Percentiles rank a stretch among this genome's conserved stretches.
Conservation (phyloP, 2,329 filamentous ascomycete species). For the Fusarium sp. region DNA sequence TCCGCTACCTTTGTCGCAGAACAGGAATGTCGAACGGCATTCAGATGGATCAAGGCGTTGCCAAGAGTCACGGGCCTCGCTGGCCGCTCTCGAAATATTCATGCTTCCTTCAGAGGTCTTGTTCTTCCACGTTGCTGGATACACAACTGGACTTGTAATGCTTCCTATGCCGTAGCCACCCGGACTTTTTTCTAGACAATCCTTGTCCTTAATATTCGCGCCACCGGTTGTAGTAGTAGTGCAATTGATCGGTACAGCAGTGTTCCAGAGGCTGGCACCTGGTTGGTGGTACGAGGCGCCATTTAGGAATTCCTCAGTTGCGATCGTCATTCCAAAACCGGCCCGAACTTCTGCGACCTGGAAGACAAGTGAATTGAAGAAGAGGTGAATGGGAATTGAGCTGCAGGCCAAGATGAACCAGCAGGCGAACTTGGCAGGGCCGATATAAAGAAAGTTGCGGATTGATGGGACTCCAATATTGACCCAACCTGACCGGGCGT, state of each 20-base stretch:
- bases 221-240: not conserved
- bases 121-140: not conserved
- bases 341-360: not conserved
- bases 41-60: not conserved
- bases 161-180: not conserved
- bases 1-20: not conserved
- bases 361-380: no score
- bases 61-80: not conserved
- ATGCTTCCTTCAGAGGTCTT: not conserved
- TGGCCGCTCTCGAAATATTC: not conserved
- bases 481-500: slow-evolving; percentile 9
- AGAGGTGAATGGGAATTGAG: not conserved
- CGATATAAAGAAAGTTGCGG: slow-evolving; percentile 9
- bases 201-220: not conserved
- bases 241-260: not conserved
- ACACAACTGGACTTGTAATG: no score
- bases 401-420: slow-evolving; percentile 13
- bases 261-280: not conserved
- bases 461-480: slow-evolving; percentile 13
- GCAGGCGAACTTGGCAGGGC: slow-evolving; percentile 6
- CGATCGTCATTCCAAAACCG: not conserved
- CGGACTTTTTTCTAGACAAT: not conserved
- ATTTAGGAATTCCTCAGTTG: not conserved
- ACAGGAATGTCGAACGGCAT: not conserved
- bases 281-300: not conserved